Evolutionary conservation across 805 yeast genomes (phyloP).

Genomic region (Ogataea paradorogensis): DNA sequence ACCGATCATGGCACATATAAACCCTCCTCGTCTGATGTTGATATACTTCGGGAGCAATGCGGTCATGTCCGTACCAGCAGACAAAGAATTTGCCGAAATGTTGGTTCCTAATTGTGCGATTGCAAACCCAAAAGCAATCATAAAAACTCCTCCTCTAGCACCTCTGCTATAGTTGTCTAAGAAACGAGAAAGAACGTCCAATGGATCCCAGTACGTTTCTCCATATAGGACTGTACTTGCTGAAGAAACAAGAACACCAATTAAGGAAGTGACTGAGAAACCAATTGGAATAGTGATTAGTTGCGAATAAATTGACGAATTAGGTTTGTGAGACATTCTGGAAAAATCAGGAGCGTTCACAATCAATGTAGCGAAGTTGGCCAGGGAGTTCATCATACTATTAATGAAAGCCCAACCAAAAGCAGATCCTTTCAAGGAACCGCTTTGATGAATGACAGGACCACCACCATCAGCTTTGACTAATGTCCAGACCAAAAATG

Average conservation of each 20-base stretch:
- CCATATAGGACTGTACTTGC: slow-evolving; percentile 69
- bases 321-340: slow-evolving; percentile 65
- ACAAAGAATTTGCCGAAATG: slow-evolving; percentile 66
- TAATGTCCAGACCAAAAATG: slow-evolving; percentile 79
- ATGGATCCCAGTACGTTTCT: slow-evolving; percentile 77
- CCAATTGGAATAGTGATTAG: slow-evolving; percentile 67
- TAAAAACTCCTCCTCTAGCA: slow-evolving; percentile 76
- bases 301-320: slow-evolving; percentile 55
- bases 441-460: slow-evolving; percentile 57
- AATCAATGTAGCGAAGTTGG: slow-evolving; percentile 87
- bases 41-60: slow-evolving; percentile 61
- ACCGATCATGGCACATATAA: slow-evolving; percentile 69
- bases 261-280: slow-evolving; percentile 76
- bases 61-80: slow-evolving; percentile 72
- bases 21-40: slow-evolving; percentile 78
- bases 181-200: slow-evolving; percentile 67
- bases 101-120: slow-evolving; percentile 79
- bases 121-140: slow-evolving; percentile 67
- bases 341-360: slow-evolving; percentile 88
- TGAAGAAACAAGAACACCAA: slow-evolving; percentile 82
- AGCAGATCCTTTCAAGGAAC: slow-evolving; percentile 52
- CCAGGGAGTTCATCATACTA: slow-evolving; percentile 74
- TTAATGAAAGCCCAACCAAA: slow-evolving; percentile 82
- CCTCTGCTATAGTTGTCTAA: slow-evolving; percentile 54
- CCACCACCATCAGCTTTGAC: slow-evolving; percentile 80